Evolutionary conservation across 495 filamentous ascomycete genomes (phyloP).

Genomic region (Parmelia sp.): DNA sequence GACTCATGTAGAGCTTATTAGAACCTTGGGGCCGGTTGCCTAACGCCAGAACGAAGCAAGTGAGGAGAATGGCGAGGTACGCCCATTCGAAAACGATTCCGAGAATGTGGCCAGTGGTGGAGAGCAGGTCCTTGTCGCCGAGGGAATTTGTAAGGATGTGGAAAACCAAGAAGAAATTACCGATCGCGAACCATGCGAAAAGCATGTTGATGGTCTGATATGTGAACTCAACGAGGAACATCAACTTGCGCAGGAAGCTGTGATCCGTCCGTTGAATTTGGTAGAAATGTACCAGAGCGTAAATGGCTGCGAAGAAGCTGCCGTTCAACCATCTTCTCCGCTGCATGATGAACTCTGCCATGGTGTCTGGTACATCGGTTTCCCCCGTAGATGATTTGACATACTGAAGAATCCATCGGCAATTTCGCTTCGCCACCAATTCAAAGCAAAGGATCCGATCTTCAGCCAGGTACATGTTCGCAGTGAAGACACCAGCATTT

Average conservation of each 20-base stretch:
- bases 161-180: slow-evolving; percentile 99
- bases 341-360: slow-evolving; percentile 93
- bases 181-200: slow-evolving; percentile 98
- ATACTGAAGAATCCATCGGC: slow-evolving; percentile 94
- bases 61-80: slow-evolving; percentile 83
- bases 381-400: slow-evolving; percentile 95
- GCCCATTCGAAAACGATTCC: slow-evolving; percentile 93
- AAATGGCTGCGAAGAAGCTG: slow-evolving; percentile 96
- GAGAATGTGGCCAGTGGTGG: slow-evolving; percentile 67
- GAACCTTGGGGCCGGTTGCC: slow-evolving; percentile 96
- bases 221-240: slow-evolving; percentile 84
- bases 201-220: slow-evolving; percentile 96
- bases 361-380: slow-evolving; percentile 93
- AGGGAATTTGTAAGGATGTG: slow-evolving; percentile 90
- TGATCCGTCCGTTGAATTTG: slow-evolving; percentile 91
- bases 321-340: slow-evolving; percentile 97
- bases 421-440: slow-evolving; percentile 93
- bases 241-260: slow-evolving; percentile 76
- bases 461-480: slow-evolving; percentile 99
- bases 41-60: slow-evolving; percentile 91
- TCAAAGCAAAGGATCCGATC: slow-evolving; percentile 99
- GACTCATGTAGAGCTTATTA: slow-evolving; percentile 87
- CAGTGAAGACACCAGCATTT: slow-evolving; percentile 94
- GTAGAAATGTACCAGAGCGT: slow-evolving; percentile 89
- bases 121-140: slow-evolving; percentile 57